Percentiles rank a stretch among this genome's conserved stretches.
These are phyloP conservation scores for Carex kokanica DNA, from an alignment of 176 grass and related monocot species.

Conservation along the genomic window DNA sequence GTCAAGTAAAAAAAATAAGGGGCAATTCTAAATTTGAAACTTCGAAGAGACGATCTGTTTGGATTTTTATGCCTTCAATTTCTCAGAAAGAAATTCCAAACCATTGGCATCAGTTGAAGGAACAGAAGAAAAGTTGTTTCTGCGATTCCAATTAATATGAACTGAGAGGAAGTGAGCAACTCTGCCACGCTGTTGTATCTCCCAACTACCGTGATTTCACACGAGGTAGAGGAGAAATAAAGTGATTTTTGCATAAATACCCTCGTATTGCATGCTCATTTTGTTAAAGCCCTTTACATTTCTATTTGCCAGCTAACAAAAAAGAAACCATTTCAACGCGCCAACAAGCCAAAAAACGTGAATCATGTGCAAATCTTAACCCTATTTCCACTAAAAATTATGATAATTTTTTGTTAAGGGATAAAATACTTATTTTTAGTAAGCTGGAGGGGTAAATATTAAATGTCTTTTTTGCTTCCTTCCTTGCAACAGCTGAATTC, in stretches of 20 bases:
- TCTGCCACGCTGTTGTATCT: neutral
- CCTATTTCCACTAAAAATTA: neutral
- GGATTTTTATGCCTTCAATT: neutral
- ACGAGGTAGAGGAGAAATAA: neutral
- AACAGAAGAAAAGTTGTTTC: neutral
- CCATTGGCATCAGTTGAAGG: neutral
- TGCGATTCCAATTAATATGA: neutral
- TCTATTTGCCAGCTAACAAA: too few relatives aligned
- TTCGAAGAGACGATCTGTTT: neutral
- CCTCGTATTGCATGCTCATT: neutral
- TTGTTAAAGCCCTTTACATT: neutral
- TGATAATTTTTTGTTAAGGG: neutral
- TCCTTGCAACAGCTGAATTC: neutral
- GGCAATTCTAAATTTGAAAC: neutral
- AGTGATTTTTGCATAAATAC: neutral
- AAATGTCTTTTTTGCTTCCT: neutral
- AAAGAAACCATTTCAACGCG: too few relatives aligned
- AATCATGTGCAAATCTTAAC: neutral
- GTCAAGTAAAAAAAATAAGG: neutral
- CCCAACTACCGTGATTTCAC: slow-evolving; percentile 8
- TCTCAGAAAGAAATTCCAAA: neutral
- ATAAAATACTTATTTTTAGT: neutral
- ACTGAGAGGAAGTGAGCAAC: neutral
- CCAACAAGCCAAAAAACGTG: too few relatives aligned
- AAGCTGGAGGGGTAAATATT: neutral